Base-by-base conservation (phyloP, 768 basidiomycete species). In the Paxillus ammoniavirescens region DNA sequence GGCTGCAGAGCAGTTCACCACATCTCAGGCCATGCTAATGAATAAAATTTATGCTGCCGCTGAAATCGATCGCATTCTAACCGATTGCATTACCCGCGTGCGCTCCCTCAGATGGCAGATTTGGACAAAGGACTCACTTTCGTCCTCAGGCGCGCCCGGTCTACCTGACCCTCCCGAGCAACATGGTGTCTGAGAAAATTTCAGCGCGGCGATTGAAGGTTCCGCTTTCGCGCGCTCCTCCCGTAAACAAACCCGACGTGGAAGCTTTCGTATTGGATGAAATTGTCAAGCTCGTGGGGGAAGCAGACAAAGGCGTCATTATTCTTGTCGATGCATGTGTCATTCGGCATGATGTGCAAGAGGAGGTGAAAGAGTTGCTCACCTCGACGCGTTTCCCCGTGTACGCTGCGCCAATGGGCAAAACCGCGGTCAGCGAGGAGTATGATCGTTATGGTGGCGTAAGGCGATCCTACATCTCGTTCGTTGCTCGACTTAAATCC, bases 131-230 rank as follows among this genome's bases (percentile, higher is more conserved):
- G 9, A 21, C 40, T 60, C 10, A 62, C 21, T 6, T 21, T 7
- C 17, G 3, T 21, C 5, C 33, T 14, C 58, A 91, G 82, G 88
- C 86, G 28, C 84, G 91, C 17, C 95, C 95, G 0, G 91, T 89
- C 31, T 98, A 98, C 65, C 71, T 98, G 38, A 81, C 86, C 35
- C 75, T 98, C 10, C 95, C 93, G 1, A 94, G 87, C 6, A 89
- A 98, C 66, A 74, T 96, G 49, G 87, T 88, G 4, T 77, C 81
- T 62, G 72, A 76, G 49, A 81, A 85, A 64, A 84, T 94, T 15
- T 79, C 91, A 0, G 70, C 82, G 5, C 78, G 81, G 38, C 79
- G 81, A 17, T 77, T 97, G 49, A 71, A 78, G 49, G 81, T 75
- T 1, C 84, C 86, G 7, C 75, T 89, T 8, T 74, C 76, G 35